These are phyloP conservation scores for Didymella segeticola DNA, from an alignment of 2,329 filamentous ascomycete genomes.

Conservation along the genomic window DNA sequence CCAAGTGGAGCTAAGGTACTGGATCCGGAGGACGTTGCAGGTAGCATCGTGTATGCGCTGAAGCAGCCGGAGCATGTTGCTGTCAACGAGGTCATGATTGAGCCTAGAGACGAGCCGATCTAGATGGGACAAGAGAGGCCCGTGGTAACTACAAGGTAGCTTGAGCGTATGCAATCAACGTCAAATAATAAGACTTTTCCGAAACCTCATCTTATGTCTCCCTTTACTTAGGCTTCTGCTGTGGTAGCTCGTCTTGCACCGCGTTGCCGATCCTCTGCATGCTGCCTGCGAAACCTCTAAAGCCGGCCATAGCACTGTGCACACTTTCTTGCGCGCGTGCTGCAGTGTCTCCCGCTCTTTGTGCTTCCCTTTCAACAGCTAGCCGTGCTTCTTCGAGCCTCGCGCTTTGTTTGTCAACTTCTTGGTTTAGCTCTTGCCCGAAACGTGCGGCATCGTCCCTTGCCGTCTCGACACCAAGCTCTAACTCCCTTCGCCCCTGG, in stretches of 20 bases:
- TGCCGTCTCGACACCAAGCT: slow-evolving; percentile 10
- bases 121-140: slow-evolving; percentile 5
- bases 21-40: slow-evolving; percentile 75
- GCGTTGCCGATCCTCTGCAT: slow-evolving; percentile 19
- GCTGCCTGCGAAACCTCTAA: slow-evolving; percentile 20
- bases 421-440: slow-evolving; percentile 10
- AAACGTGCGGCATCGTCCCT: slow-evolving; percentile 7
- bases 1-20: slow-evolving; percentile 77
- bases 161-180: too few relatives aligned
- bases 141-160: too few relatives aligned
- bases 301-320: slow-evolving; percentile 10
- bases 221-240: slow-evolving; percentile 3
- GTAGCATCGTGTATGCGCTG: slow-evolving; percentile 75
- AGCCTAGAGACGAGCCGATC: slow-evolving; percentile 48
- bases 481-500: slow-evolving; percentile 10
- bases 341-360: slow-evolving; percentile 6
- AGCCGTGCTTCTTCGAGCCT: slow-evolving; percentile 13
- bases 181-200: background rate
- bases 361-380: slow-evolving; percentile 14
- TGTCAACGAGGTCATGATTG: slow-evolving; percentile 79
- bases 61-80: slow-evolving; percentile 77
- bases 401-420: slow-evolving; percentile 7
- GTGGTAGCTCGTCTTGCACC: slow-evolving; percentile 19
- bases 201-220: too few relatives aligned
- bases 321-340: slow-evolving; percentile 13